Evolutionary conservation across 306 rosid genomes (phyloP).

Genomic region (Vigna unguiculata): DNA sequence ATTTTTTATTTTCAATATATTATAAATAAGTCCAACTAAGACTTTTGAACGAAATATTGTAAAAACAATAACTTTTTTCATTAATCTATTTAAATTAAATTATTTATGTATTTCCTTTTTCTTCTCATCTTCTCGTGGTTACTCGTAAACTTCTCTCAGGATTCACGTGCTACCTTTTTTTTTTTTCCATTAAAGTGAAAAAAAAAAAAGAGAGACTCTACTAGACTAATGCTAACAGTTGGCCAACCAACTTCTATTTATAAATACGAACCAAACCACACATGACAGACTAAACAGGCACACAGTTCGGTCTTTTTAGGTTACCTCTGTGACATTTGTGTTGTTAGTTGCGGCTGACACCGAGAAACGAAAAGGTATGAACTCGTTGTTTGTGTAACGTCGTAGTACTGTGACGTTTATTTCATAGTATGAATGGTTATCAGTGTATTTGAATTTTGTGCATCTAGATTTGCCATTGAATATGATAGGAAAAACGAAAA

Average conservation of each 20-base stretch:
- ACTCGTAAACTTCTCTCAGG: neutral
- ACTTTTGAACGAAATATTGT: no score
- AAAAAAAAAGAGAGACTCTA: neutral
- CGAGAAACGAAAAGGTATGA: neutral
- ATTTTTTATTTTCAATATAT: no score
- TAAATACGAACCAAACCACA: neutral
- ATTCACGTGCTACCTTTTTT: neutral
- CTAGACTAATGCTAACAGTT: neutral
- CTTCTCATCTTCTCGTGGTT: neutral
- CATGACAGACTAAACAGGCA: neutral
- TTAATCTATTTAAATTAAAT: neutral
- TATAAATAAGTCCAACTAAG: no score
- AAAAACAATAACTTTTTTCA: no score
- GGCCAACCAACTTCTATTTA: neutral
- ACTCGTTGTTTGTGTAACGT: neutral
- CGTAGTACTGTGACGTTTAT: neutral
- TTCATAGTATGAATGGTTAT: neutral
- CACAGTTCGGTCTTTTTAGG: slow-evolving; percentile 34
- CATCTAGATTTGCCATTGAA: neutral
- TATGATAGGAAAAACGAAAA: neutral
- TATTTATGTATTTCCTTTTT: neutral
- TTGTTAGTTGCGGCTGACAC: slow-evolving; percentile 31
- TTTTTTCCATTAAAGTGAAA: neutral
- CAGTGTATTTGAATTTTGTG: neutral
- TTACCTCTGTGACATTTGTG: slow-evolving; percentile 39